Conservation (phyloP, 202 grass and related monocot genomes). For the Musa balbisiana region DNA sequence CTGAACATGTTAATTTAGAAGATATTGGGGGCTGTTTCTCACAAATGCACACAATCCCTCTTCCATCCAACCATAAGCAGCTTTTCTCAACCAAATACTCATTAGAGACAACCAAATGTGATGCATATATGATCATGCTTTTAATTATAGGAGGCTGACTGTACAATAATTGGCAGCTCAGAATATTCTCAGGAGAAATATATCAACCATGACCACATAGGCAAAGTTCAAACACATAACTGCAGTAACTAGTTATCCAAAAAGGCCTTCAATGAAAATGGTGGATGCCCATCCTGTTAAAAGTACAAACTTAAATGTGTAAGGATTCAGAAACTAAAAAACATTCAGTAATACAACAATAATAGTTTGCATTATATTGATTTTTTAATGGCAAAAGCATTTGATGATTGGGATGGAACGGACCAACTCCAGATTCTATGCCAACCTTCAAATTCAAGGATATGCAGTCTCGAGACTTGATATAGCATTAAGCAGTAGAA, state of each 20-base stretch:
- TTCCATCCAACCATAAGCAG: too few relatives aligned
- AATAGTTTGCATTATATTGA: background rate
- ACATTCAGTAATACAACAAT: background rate
- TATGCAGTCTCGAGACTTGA: background rate
- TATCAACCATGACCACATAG: background rate
- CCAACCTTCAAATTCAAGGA: too few relatives aligned
- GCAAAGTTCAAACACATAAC: background rate
- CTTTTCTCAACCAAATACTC: too few relatives aligned
- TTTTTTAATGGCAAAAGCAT: background rate
- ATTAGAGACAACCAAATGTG: background rate
- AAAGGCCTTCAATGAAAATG: background rate
- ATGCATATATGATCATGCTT: background rate
- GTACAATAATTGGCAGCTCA: background rate
- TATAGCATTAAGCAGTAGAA: background rate
- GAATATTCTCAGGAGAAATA: background rate
- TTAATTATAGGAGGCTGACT: background rate
- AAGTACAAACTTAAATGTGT: background rate
- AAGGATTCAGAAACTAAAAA: background rate
- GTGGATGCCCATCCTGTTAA: background rate
- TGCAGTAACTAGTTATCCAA: background rate
- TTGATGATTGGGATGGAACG: background rate
- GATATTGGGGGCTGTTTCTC: too few relatives aligned
- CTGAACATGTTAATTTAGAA: too few relatives aligned
- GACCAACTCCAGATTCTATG: too few relatives aligned
- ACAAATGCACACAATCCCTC: too few relatives aligned